These are phyloP conservation scores for Zasmidium citrigriseum DNA, from an alignment of 2,329 filamentous ascomycete genomes.

Conservation along the genomic window DNA sequence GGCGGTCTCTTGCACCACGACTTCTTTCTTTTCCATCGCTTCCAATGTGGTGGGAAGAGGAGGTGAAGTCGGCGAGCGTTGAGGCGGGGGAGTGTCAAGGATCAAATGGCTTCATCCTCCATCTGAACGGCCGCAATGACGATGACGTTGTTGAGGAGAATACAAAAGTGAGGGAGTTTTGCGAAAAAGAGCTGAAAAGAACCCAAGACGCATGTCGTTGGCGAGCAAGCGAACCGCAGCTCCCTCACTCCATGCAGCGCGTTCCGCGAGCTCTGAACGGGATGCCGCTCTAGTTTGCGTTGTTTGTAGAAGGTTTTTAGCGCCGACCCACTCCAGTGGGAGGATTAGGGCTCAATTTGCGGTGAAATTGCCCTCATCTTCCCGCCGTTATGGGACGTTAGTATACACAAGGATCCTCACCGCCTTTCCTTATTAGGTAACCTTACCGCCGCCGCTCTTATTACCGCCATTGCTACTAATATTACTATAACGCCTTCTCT, in stretches of 20 bases:
- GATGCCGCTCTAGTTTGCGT: background rate
- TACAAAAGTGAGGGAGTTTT: background rate
- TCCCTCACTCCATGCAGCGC: background rate
- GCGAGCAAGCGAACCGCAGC: background rate
- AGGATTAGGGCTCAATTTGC: too few species aligned
- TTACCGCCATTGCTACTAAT: too few species aligned
- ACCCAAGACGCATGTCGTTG: background rate
- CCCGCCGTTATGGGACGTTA: too few species aligned
- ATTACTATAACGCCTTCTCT: too few species aligned
- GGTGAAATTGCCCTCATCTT: too few species aligned
- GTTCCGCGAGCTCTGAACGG: background rate
- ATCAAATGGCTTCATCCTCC: background rate
- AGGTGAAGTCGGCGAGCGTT: background rate
- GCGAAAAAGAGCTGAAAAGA: background rate
- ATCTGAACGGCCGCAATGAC: too few species aligned
- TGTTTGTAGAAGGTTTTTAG: too few species aligned
- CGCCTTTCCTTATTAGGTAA: too few species aligned
- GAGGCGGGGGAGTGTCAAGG: background rate
- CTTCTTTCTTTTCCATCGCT: constrained; percentile 2
- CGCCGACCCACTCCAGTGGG: too few species aligned
- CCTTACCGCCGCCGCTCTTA: too few species aligned
- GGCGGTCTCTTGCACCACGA: background rate
- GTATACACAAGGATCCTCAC: too few species aligned
- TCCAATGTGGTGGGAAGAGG: background rate
- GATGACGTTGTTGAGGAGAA: background rate